Conservation (phyloP, 345 rosid species). For the Rhodamnia rubescens region DNA sequence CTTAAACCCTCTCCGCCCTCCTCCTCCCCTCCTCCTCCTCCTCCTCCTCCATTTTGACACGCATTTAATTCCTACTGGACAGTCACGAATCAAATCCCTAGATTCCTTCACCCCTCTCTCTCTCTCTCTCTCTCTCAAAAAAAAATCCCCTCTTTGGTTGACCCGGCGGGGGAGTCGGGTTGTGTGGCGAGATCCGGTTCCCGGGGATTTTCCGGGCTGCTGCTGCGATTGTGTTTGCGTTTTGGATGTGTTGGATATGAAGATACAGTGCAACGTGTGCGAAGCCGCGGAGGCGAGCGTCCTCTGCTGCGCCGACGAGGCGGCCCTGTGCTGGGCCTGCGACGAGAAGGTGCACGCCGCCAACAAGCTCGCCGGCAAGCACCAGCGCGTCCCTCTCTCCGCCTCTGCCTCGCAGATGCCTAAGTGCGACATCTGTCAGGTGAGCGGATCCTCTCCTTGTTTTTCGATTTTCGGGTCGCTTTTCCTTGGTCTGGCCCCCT, state of each 20-base stretch:
- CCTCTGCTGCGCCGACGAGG: slow-evolving; percentile 98
- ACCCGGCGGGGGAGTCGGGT: background rate
- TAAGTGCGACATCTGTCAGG: slow-evolving; percentile 96
- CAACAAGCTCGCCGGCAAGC: slow-evolving; percentile 94
- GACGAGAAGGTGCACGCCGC: slow-evolving; percentile 91
- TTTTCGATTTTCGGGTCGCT: background rate
- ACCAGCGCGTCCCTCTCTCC: slow-evolving; percentile 80
- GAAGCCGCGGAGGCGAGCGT: slow-evolving; percentile 88
- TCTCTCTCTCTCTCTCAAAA: background rate
- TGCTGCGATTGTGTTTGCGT: rapidly evolving
- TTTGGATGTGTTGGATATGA: slow-evolving; percentile 23
- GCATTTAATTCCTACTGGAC: background rate
- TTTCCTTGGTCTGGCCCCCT: background rate
- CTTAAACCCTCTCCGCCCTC: slow-evolving; percentile 11
- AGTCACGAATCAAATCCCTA: background rate
- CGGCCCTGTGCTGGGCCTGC: slow-evolving; percentile 87
- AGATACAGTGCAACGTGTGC: slow-evolving; percentile 98
- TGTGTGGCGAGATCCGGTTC: background rate
- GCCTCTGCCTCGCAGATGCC: slow-evolving; percentile 64
- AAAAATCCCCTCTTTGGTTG: background rate
- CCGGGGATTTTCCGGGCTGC: background rate
- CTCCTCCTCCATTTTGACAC: background rate
- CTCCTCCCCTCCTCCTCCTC: background rate
- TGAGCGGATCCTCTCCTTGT: background rate
- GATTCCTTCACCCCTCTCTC: background rate